Evolutionary conservation across 805 yeast species (phyloP).

Genomic region (Torulaspora delbrueckii): DNA sequence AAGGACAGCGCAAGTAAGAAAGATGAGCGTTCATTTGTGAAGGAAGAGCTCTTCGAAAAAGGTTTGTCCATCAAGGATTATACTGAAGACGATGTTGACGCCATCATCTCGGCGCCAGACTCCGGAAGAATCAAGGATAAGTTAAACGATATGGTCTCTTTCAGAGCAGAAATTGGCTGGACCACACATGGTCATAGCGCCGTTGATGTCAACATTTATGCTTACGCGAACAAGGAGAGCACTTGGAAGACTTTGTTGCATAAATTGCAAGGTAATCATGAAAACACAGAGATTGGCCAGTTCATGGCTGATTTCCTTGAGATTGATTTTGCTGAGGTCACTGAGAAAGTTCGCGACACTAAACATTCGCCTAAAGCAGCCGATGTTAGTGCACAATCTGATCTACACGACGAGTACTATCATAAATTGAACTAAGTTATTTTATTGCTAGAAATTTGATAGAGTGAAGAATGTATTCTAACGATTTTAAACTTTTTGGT

Average conservation of each 20-base stretch:
- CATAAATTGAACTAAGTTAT: constrained; percentile 10
- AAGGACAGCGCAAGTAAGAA: constrained; percentile 29
- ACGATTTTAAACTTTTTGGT: neutral
- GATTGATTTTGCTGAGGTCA: constrained; percentile 45
- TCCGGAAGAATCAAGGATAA: constrained; percentile 39
- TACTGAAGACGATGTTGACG: constrained; percentile 48
- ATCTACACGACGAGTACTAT: constrained; percentile 17
- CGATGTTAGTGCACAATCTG: constrained; percentile 6
- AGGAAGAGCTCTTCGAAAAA: constrained; percentile 49
- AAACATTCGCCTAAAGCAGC: constrained; percentile 38
- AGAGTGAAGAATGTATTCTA: no score
- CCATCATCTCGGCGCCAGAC: constrained; percentile 36
- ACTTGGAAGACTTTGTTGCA: constrained; percentile 40
- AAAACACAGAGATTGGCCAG: constrained; percentile 78
- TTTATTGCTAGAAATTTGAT: neutral
- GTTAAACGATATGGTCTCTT: constrained; percentile 66
- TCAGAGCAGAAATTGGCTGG: constrained; percentile 93
- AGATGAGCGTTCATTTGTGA: constrained; percentile 41
- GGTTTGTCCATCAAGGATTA: constrained; percentile 64
- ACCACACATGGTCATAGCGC: constrained; percentile 95
- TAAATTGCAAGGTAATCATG: constrained; percentile 71
- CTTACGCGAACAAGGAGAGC: constrained; percentile 54
- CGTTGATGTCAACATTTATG: constrained; percentile 91
- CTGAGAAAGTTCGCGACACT: constrained; percentile 46
- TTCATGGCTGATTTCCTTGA: constrained; percentile 56